phyloP scores from a whole-genome alignment of 176 grass and related monocot genomes.

The Avena insularis region DNA sequence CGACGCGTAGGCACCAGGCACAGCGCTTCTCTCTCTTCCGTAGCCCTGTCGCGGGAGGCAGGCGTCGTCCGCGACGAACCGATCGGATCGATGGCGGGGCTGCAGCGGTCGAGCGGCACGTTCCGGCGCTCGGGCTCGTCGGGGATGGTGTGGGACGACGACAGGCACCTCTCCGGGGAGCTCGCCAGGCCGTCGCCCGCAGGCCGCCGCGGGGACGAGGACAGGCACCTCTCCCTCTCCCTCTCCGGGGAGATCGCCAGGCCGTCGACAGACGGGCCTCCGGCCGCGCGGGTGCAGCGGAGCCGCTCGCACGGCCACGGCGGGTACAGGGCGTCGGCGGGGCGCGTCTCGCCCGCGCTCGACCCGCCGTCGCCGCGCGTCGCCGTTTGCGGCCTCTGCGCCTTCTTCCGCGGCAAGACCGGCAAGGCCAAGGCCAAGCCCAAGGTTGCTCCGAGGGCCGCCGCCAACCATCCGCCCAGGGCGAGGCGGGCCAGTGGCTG shows the following conservation, averaged over 20 bases:
- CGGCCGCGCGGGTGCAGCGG: slow-evolving; percentile 19
- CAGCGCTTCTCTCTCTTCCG: neutral
- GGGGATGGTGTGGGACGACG: slow-evolving; percentile 81
- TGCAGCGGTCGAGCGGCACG: slow-evolving; percentile 84
- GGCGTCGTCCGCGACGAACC: neutral
- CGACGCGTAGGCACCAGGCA: neutral
- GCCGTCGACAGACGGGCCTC: neutral
- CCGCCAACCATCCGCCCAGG: neutral
- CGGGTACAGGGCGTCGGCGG: slow-evolving; percentile 54
- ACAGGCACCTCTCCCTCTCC: slow-evolving; percentile 54
- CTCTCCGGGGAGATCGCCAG: slow-evolving; percentile 51
- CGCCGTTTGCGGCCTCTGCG: slow-evolving; percentile 76
- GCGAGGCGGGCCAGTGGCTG: neutral
- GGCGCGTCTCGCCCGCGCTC: slow-evolving; percentile 62
- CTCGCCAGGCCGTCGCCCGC: slow-evolving; percentile 26
- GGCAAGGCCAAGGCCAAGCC: neutral
- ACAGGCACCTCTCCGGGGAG: slow-evolving; percentile 64
- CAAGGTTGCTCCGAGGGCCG: neutral
- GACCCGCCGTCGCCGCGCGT: slow-evolving; percentile 87
- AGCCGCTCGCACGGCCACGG: slow-evolving; percentile 44
- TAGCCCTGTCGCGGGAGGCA: neutral
- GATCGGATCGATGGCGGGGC: slow-evolving; percentile 57
- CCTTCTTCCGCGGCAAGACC: slow-evolving; percentile 44
- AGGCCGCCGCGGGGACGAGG: slow-evolving; percentile 45
- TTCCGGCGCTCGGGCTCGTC: slow-evolving; percentile 92